Conservation (phyloP, 768 basidiomycete species). For the Boletus patriciae region DNA sequence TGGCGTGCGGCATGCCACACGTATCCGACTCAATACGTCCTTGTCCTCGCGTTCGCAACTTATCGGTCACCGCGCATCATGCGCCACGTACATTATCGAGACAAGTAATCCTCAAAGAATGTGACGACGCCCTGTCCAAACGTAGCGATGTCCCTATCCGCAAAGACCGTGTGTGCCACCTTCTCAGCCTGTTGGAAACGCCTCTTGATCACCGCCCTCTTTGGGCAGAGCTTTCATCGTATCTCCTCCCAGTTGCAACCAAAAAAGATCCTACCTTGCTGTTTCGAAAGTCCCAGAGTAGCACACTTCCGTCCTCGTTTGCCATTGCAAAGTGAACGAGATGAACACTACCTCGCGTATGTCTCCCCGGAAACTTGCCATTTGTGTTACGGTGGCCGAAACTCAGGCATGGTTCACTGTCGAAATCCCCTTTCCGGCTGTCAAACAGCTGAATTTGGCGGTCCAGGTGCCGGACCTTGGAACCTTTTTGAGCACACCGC, state of each 20-base stretch:
- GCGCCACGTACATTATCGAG: slow-evolving; percentile 9
- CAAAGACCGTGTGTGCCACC: slow-evolving; percentile 42
- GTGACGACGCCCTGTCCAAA: slow-evolving; percentile 42
- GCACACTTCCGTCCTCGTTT: slow-evolving; percentile 43
- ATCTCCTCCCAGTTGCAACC: slow-evolving; percentile 12
- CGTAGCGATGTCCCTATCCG: slow-evolving; percentile 41
- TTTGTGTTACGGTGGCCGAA: slow-evolving; percentile 43
- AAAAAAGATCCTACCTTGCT: slow-evolving; percentile 37
- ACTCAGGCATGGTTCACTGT: slow-evolving; percentile 40
- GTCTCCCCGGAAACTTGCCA: slow-evolving; percentile 25
- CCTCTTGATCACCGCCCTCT: slow-evolving; percentile 39
- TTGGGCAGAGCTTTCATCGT: slow-evolving; percentile 22
- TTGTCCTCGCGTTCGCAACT: slow-evolving; percentile 1
- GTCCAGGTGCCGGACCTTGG: slow-evolving; percentile 50
- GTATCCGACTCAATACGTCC: slow-evolving; percentile 1
- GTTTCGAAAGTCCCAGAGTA: slow-evolving; percentile 53
- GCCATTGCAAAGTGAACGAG: slow-evolving; percentile 47
- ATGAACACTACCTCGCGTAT: slow-evolving; percentile 41
- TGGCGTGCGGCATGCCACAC: slow-evolving; percentile 17
- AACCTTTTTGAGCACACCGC: slow-evolving; percentile 11
- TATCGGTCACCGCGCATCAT: background rate
- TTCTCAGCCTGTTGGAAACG: slow-evolving; percentile 33
- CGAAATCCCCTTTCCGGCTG: slow-evolving; percentile 39
- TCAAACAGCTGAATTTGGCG: slow-evolving; percentile 53
- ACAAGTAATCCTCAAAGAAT: slow-evolving; percentile 37